phyloP scores from a whole-genome alignment of 73 alveolate genomes.

The Paramecium pentaurelia region DNA sequence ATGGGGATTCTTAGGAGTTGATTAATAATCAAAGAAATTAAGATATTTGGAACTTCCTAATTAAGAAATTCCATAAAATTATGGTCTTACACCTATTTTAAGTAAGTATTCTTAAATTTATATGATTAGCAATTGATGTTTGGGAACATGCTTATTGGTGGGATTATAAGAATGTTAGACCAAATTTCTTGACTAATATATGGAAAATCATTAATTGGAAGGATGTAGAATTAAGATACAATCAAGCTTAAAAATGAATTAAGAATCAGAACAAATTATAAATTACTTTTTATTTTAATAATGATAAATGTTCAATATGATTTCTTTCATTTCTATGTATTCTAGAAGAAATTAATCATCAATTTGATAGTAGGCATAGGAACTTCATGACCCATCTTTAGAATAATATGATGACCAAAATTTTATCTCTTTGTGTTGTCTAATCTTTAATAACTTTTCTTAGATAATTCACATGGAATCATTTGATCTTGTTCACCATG shows the following conservation, averaged over 20 bases:
- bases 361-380: background rate
- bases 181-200: conserved; percentile 75
- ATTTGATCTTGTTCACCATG: background rate
- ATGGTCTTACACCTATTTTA: conserved; percentile 80
- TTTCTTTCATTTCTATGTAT: background rate
- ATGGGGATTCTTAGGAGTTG: conserved; percentile 91
- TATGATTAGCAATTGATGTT: conserved; percentile 71
- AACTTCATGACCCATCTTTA: background rate
- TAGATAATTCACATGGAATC: background rate
- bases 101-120: background rate
- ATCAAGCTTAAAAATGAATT: conserved; percentile 62
- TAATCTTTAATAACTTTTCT: background rate
- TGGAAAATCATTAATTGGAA: conserved; percentile 93
- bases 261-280: background rate
- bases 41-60: conserved; percentile 77
- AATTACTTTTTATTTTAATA: background rate
- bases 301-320: background rate
- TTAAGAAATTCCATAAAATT: conserved; percentile 79
- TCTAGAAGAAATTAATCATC: background rate
- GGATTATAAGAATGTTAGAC: conserved; percentile 81
- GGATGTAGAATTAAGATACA: conserved; percentile 76
- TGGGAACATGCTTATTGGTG: conserved; percentile 95
- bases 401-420: background rate
- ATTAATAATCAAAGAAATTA: conserved; percentile 72
- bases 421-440: background rate